phyloP scores from a whole-genome alignment of 1,284 basidiomycete species.

The Retiboletus flavoniger region DNA sequence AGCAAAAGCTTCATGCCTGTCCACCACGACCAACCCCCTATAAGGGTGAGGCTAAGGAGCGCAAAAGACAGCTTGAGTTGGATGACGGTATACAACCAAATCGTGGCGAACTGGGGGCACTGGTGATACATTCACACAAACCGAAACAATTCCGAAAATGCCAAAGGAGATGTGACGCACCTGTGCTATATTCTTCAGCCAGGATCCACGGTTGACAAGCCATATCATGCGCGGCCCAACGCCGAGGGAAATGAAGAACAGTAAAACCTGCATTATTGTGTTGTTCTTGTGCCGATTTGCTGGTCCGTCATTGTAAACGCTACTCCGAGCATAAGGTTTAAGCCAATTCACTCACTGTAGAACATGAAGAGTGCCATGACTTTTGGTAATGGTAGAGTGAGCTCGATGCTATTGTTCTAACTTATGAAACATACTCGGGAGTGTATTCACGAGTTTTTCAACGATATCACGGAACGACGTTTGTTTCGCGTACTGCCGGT shows the following conservation, averaged over 20 bases:
- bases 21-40: constrained; percentile 60
- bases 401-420: constrained; percentile 1
- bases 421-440: constrained; percentile 58
- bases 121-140: constrained; percentile 31
- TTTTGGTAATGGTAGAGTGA: constrained; percentile 28
- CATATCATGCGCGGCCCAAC: constrained; percentile 66
- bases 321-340: background rate
- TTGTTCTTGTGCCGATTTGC: constrained; percentile 63
- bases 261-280: constrained; percentile 48
- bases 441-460: constrained; percentile 56
- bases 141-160: background rate
- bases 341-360: constrained; percentile 55
- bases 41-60: constrained; percentile 50
- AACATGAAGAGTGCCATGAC: constrained; percentile 74
- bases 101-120: constrained; percentile 71
- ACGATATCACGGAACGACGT: constrained; percentile 47
- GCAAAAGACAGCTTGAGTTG: constrained; percentile 67
- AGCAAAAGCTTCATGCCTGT: constrained; percentile 50
- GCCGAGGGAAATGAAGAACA: constrained; percentile 58
- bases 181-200: constrained; percentile 69
- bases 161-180: constrained; percentile 37
- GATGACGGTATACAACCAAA: constrained; percentile 72
- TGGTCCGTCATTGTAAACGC: constrained; percentile 29
- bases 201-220: constrained; percentile 64
- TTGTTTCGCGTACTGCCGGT: constrained; percentile 68